These are phyloP conservation scores for Cicer bijugum DNA, from an alignment of 306 rosid genomes.

Conservation along the genomic window DNA sequence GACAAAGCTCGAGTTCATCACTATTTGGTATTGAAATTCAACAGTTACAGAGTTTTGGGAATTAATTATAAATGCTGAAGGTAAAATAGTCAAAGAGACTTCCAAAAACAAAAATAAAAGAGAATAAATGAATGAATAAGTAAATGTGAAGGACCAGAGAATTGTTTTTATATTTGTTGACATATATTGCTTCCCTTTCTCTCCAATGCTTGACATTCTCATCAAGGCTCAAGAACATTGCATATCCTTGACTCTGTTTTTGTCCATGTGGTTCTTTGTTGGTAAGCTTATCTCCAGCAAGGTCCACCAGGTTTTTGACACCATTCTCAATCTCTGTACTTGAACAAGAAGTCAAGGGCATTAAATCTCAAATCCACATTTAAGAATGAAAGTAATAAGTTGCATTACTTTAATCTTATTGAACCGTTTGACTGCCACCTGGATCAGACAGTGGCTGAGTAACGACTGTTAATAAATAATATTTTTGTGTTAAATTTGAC, in stretches of 20 bases:
- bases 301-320: conserved; percentile 13
- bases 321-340: conserved; percentile 39
- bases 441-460: conserved; percentile 33
- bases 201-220: conserved; percentile 38
- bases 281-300: conserved; percentile 38
- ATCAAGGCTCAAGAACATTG: conserved; percentile 25
- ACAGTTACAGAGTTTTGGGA: conserved; percentile 16
- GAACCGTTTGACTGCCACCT: conserved; percentile 28
- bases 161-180: conserved; percentile 20
- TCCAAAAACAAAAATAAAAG: background rate
- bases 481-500: conserved; percentile 38
- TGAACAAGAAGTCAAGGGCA: conserved; percentile 24
- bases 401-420: conserved; percentile 32
- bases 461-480: conserved; percentile 36
- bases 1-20: conserved; percentile 18
- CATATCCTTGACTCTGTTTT: background rate
- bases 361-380: conserved; percentile 36
- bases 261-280: conserved; percentile 5
- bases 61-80: conserved; percentile 16
- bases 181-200: conserved; percentile 20
- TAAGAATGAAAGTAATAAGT: conserved; percentile 21
- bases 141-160: conserved; percentile 18
- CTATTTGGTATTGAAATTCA: conserved; percentile 15
- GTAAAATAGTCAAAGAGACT: conserved; percentile 27
- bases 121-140: conserved; percentile 21